Evolutionary conservation across 176 grass and related monocot species (phyloP).

Genomic region (Oryza coarctata): DNA sequence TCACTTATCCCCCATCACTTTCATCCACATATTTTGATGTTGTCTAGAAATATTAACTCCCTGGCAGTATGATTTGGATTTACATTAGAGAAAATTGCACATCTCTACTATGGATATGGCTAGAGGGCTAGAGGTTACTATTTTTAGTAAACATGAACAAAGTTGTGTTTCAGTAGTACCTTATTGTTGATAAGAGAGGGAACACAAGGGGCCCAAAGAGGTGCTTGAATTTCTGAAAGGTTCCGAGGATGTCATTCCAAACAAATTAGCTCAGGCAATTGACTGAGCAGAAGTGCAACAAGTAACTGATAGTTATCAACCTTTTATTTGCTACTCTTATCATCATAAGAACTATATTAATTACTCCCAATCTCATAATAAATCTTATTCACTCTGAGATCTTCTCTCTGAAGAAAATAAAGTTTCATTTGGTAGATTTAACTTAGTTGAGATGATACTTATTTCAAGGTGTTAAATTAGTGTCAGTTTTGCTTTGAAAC

Average conservation of each 20-base stretch:
- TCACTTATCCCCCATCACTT: conserved; percentile 33
- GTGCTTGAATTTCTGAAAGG: conserved; percentile 21
- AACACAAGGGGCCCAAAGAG: neutral
- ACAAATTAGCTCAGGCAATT: neutral
- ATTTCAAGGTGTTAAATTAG: neutral
- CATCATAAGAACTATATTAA: neutral
- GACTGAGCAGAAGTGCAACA: neutral
- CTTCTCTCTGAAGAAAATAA: neutral
- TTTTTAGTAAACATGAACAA: conserved; percentile 27
- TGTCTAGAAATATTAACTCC: neutral
- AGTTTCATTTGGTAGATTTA: conserved; percentile 4
- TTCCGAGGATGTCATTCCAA: conserved; percentile 7
- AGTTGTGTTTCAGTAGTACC: conserved; percentile 8
- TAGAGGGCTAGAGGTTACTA: conserved; percentile 18
- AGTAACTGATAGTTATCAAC: neutral
- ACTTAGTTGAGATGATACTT: neutral
- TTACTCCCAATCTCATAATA: neutral
- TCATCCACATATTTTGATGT: conserved; percentile 22
- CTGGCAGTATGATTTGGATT: conserved; percentile 27
- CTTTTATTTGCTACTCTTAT: conserved; percentile 8
- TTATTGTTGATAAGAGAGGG: conserved; percentile 25
- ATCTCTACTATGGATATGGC: conserved; percentile 24
- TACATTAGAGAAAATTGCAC: conserved; percentile 34
- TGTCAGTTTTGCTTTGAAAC: conserved; percentile 9
- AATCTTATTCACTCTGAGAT: neutral